Evolutionary conservation across 805 yeast species (phyloP).

Genomic region (Citeromyces matritensis): DNA sequence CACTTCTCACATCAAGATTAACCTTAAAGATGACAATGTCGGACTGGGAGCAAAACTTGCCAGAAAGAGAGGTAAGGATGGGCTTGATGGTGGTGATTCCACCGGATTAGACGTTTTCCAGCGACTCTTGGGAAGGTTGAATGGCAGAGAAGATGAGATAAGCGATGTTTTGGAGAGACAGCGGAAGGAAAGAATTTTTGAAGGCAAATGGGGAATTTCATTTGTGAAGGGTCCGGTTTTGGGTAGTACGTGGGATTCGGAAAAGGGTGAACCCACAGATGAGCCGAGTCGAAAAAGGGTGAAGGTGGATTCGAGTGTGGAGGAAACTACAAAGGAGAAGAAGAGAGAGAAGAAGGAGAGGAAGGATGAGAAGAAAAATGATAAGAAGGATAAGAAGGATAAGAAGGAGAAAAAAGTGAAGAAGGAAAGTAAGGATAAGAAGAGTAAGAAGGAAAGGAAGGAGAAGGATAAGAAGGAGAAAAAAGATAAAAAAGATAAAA

Average conservation of each 20-base stretch:
- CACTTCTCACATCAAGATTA: constrained; percentile 72
- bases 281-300: constrained; percentile 8
- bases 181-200: constrained; percentile 53
- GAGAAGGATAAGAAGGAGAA: constrained; percentile 11
- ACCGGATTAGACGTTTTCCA: constrained; percentile 91
- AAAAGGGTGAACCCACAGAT: constrained; percentile 20
- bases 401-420: constrained; percentile 12
- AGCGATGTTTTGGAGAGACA: constrained; percentile 52
- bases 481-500: constrained; percentile 13
- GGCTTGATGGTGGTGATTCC: constrained; percentile 67
- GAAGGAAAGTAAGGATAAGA: constrained; percentile 15
- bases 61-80: constrained; percentile 34
- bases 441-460: constrained; percentile 13
- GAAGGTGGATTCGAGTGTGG: constrained; percentile 12
- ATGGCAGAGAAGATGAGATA: constrained; percentile 67
- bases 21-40: constrained; percentile 63
- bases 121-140: constrained; percentile 73
- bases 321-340: constrained; percentile 10
- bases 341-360: constrained; percentile 12
- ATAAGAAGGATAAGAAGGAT: constrained; percentile 10
- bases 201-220: constrained; percentile 78
- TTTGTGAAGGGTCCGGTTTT: constrained; percentile 79
- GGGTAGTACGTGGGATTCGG: constrained; percentile 70
- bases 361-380: constrained; percentile 13
- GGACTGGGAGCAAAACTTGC: constrained; percentile 85